Evolutionary conservation across 768 basidiomycete species (phyloP).

Genomic region (Leccinum subgranulosum): DNA sequence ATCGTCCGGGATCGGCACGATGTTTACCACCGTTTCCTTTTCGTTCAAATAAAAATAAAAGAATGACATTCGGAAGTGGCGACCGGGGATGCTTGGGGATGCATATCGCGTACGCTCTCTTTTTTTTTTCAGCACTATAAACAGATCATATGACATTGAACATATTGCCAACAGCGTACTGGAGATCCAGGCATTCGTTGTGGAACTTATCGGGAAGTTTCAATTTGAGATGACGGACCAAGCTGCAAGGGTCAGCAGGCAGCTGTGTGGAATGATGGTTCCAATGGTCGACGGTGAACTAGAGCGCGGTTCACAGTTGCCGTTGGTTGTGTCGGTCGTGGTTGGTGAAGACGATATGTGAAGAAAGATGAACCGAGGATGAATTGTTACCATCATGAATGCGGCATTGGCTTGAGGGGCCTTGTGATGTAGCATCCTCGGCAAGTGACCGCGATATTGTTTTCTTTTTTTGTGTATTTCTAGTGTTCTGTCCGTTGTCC

Average conservation of each 20-base stretch:
- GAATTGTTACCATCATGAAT: too few relatives aligned
- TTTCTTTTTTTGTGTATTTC: too few relatives aligned
- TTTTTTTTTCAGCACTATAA: not conserved
- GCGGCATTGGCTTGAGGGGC: too few relatives aligned
- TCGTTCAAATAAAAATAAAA: not conserved
- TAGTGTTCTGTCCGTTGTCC: too few relatives aligned
- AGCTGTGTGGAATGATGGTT: slow-evolving; percentile 26
- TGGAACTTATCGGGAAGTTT: slow-evolving; percentile 51
- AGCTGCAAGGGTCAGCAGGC: slow-evolving; percentile 25
- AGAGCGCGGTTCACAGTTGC: slow-evolving; percentile 28
- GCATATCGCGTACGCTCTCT: not conserved
- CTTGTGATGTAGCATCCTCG: too few relatives aligned
- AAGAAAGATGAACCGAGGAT: not conserved
- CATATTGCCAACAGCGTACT: not conserved
- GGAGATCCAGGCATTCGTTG: not conserved
- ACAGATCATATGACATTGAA: not conserved
- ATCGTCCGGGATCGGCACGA: not conserved
- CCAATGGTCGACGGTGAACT: too few relatives aligned
- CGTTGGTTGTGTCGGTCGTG: slow-evolving; percentile 9
- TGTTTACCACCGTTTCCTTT: not conserved
- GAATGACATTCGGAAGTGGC: slow-evolving; percentile 23
- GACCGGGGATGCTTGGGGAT: slow-evolving; percentile 24
- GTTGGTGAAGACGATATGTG: not conserved
- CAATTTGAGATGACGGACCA: slow-evolving; percentile 36
- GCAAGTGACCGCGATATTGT: too few relatives aligned